phyloP scores from a whole-genome alignment of 2,329 filamentous ascomycete genomes.

The Botryotinia convoluta region DNA sequence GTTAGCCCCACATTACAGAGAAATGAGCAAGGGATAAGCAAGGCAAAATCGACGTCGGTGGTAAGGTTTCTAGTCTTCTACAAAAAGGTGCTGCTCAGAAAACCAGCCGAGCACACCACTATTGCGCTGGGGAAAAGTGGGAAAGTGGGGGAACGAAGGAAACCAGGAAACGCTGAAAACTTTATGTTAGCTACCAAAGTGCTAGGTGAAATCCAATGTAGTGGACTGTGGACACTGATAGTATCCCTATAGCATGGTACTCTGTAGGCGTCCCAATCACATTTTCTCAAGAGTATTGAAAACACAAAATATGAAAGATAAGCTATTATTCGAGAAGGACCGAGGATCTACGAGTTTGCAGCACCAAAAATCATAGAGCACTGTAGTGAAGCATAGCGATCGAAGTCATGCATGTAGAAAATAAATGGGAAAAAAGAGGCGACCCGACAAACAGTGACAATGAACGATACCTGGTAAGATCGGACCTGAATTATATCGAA shows the following conservation, averaged over 20 bases:
- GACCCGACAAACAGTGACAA: not conserved
- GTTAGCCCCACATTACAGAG: not conserved
- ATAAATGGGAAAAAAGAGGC: constrained; percentile 3
- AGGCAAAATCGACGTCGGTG: constrained; percentile 17
- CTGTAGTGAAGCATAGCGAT: not conserved
- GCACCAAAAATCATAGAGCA: not conserved
- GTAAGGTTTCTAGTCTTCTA: constrained; percentile 3
- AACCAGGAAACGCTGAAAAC: not conserved
- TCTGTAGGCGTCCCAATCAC: not conserved
- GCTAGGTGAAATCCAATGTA: not conserved
- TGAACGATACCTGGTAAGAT: not conserved
- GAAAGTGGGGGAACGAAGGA: not conserved
- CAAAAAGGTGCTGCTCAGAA: not conserved
- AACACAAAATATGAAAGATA: not conserved
- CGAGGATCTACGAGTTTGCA: not conserved
- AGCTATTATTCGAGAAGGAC: not conserved
- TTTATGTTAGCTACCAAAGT: constrained; percentile 1
- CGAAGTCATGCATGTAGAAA: constrained; percentile 11
- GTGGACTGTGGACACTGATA: not conserved
- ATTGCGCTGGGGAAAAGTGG: constrained; percentile 5
- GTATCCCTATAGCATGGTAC: not conserved
- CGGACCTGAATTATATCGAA: not conserved
- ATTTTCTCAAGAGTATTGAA: not conserved
- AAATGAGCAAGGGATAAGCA: not conserved
- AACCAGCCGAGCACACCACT: not conserved